Conservation (phyloP, 106 monocot species). For the Platanthera guangdongensis region DNA sequence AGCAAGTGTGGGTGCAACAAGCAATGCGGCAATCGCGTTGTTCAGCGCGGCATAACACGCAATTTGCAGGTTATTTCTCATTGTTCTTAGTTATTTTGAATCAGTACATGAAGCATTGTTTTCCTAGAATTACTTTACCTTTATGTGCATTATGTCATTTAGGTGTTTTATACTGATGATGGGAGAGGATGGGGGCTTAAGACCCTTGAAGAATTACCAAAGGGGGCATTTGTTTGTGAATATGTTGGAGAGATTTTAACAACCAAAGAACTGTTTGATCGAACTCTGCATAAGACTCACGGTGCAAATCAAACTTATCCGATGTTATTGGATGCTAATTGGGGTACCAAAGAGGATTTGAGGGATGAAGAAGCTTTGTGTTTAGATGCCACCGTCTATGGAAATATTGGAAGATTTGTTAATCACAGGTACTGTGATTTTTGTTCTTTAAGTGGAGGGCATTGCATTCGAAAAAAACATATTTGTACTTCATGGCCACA, state of each 20-base stretch:
- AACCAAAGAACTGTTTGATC: constrained; percentile 70
- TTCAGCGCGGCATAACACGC: constrained; percentile 72
- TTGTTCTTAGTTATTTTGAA: background rate
- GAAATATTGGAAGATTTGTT: constrained; percentile 85
- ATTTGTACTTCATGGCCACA: background rate
- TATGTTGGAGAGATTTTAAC: constrained; percentile 90
- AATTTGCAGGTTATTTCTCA: constrained; percentile 46
- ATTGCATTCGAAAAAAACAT: background rate
- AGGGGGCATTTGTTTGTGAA: constrained; percentile 82
- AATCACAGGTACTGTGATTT: constrained; percentile 68
- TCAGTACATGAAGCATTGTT: background rate
- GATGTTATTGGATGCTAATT: constrained; percentile 72
- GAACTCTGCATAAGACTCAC: constrained; percentile 37
- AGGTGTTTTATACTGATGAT: constrained; percentile 69
- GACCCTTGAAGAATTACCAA: constrained; percentile 57
- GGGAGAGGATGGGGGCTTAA: constrained; percentile 89
- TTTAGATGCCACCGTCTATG: constrained; percentile 90
- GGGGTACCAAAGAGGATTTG: constrained; percentile 69
- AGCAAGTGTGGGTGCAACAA: constrained; percentile 83
- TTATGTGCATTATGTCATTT: constrained; percentile 5
- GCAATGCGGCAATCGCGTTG: constrained; percentile 80
- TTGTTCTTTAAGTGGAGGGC: background rate
- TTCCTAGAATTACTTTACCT: background rate
- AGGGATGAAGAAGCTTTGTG: constrained; percentile 96
- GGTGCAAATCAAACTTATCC: constrained; percentile 61